Conservation (phyloP, 208 protist species). For the Phytomonas sp. region DNA sequence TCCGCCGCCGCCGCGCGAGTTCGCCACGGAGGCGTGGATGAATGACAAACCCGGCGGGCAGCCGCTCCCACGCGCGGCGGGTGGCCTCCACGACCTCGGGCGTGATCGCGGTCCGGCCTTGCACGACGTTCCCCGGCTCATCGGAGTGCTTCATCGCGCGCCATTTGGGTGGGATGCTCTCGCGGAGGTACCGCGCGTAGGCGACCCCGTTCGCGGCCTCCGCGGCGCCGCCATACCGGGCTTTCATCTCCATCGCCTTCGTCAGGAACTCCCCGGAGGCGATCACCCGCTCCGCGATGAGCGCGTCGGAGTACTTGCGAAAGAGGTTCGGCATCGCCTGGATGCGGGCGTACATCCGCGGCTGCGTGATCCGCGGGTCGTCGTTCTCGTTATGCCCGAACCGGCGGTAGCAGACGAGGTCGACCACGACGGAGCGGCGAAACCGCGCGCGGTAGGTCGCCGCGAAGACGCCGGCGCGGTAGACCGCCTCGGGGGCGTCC, state of each 20-base stretch:
- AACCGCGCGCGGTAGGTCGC: conserved; percentile 91
- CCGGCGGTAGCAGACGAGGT: conserved; percentile 96
- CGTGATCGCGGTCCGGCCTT: conserved; percentile 63
- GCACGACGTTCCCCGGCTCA: conserved; percentile 49
- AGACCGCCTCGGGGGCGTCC: conserved; percentile 94
- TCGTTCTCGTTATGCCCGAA: conserved; percentile 98
- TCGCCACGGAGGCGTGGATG: conserved; percentile 54
- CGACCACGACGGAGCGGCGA: conserved; percentile 93
- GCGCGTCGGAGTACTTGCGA: conserved; percentile 61
- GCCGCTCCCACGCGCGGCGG: conserved; percentile 39
- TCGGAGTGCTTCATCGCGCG: conserved; percentile 74
- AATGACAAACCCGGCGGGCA: conserved; percentile 74
- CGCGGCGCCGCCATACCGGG: conserved; percentile 71
- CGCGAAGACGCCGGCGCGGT: conserved; percentile 86
- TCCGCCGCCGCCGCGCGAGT: conserved; percentile 10
- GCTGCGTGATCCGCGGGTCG: conserved; percentile 97
- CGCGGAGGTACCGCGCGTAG: conserved; percentile 80
- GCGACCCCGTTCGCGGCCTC: conserved; percentile 48
- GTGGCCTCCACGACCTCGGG: conserved; percentile 42
- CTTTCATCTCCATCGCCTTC: conserved; percentile 69
- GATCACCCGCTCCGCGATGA: conserved; percentile 74
- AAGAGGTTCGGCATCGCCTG: conserved; percentile 80
- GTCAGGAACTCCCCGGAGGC: conserved; percentile 55
- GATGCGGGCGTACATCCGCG: conserved; percentile 94
- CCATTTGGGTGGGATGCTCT: conserved; percentile 61